These are phyloP conservation scores for Fusarium kyushuense DNA, from an alignment of 2,329 filamentous ascomycete species.

Conservation along the genomic window DNA sequence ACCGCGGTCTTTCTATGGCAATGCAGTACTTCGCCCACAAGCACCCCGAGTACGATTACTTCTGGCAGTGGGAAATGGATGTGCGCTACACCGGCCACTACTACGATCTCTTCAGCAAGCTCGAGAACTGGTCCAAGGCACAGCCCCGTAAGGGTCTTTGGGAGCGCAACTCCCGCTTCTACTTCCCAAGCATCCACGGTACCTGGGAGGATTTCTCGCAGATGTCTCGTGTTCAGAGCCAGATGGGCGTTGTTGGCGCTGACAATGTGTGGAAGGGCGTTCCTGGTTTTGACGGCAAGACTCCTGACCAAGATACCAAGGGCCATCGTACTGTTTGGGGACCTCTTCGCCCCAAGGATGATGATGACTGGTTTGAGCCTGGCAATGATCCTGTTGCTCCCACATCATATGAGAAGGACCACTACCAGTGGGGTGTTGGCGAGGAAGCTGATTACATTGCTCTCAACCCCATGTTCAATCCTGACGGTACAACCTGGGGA, in stretches of 20 bases:
- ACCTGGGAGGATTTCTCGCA: constrained; percentile 81
- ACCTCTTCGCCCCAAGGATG: constrained; percentile 75
- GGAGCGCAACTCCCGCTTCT: constrained; percentile 84
- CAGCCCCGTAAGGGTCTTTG: constrained; percentile 85
- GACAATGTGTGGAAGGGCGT: constrained; percentile 75
- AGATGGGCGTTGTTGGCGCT: constrained; percentile 73
- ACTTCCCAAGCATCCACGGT: constrained; percentile 80
- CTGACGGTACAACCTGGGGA: constrained; percentile 86
- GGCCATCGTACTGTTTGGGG: constrained; percentile 80
- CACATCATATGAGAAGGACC: constrained; percentile 78
- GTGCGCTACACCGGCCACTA: constrained; percentile 90
- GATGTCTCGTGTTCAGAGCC: constrained; percentile 80
- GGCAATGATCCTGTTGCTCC: constrained; percentile 81
- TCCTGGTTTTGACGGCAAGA: constrained; percentile 57
- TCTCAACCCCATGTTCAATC: constrained; percentile 92
- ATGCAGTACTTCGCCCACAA: constrained; percentile 92
- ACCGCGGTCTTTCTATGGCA: constrained; percentile 92
- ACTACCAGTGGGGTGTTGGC: constrained; percentile 86
- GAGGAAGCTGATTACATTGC: constrained; percentile 94
- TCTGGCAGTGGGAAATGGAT: constrained; percentile 98
- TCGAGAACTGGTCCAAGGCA: constrained; percentile 75
- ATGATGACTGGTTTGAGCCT: constrained; percentile 77
- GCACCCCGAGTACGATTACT: constrained; percentile 90
- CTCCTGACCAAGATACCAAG: constrained; percentile 50
- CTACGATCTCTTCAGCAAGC: constrained; percentile 77